Evolutionary conservation across 345 rosid genomes (phyloP).

Genomic region (Punica granatum): DNA sequence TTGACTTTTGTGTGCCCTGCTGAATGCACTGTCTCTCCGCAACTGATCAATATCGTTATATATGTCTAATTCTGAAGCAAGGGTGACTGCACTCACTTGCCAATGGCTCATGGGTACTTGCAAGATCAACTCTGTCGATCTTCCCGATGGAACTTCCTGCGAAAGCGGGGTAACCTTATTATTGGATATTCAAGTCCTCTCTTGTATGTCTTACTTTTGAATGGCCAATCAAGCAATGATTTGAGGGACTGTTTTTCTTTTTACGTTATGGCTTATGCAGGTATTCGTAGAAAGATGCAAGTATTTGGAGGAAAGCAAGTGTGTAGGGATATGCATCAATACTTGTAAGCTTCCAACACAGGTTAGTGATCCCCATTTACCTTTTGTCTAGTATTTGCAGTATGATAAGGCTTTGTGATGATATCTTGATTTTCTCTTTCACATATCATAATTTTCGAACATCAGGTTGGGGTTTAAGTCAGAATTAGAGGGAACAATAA

Average conservation of each 20-base stretch:
- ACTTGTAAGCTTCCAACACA: conserved; percentile 96
- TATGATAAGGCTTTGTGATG: neutral
- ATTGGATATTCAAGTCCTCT: neutral
- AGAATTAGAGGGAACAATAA: neutral
- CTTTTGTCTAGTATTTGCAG: neutral
- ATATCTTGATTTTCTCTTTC: neutral
- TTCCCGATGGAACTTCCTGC: conserved; percentile 66
- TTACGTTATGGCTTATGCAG: conserved; percentile 18
- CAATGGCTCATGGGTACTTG: conserved; percentile 92
- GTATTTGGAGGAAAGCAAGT: conserved; percentile 91
- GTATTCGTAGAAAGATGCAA: conserved; percentile 87
- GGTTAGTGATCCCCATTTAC: conserved; percentile 28
- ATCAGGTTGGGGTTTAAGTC: neutral
- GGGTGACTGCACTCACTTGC: conserved; percentile 79
- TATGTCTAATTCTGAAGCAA: conserved; percentile 34
- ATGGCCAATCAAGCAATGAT: neutral
- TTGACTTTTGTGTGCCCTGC: neutral
- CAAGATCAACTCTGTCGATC: conserved; percentile 64
- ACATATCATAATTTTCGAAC: neutral
- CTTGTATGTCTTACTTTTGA: neutral
- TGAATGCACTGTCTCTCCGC: neutral
- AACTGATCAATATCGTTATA: conserved; percentile 1
- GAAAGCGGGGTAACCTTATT: conserved; percentile 51
- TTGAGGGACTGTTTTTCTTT: neutral
- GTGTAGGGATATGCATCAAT: conserved; percentile 72